phyloP scores from a whole-genome alignment of 345 rosid genomes.

The Salix exigua region DNA sequence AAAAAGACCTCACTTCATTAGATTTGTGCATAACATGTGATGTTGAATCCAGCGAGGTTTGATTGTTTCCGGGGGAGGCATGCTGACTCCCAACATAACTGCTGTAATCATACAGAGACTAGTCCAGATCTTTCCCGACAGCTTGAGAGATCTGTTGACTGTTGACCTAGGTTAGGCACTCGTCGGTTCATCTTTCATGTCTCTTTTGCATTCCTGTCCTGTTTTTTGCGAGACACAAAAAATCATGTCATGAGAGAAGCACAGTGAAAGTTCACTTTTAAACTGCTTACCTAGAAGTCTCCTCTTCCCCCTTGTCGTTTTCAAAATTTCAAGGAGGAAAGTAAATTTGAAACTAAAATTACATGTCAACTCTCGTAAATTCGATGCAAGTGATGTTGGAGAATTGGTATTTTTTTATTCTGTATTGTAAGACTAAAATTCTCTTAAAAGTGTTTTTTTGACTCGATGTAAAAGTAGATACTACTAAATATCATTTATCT shows the following conservation, averaged over 20 bases:
- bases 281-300: neutral
- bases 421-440: too few species aligned
- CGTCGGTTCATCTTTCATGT: neutral
- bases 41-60: neutral
- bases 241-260: neutral
- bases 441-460: too few species aligned
- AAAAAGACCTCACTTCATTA: neutral
- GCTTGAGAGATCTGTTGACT: neutral
- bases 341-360: neutral
- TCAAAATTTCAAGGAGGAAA: neutral
- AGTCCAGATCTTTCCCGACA: neutral
- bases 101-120: neutral
- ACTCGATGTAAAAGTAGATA: too few species aligned
- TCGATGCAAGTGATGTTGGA: neutral
- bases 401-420: too few species aligned
- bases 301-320: neutral
- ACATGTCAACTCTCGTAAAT: neutral
- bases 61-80: neutral
- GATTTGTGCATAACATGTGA: neutral
- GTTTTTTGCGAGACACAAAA: neutral
- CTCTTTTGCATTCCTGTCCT: neutral
- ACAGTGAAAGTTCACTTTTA: neutral
- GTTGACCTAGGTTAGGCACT: neutral
- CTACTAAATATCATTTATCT: too few species aligned
- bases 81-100: neutral